Evolutionary conservation across 495 filamentous ascomycete genomes (phyloP).

Genomic region (Trichoderma gamsii): DNA sequence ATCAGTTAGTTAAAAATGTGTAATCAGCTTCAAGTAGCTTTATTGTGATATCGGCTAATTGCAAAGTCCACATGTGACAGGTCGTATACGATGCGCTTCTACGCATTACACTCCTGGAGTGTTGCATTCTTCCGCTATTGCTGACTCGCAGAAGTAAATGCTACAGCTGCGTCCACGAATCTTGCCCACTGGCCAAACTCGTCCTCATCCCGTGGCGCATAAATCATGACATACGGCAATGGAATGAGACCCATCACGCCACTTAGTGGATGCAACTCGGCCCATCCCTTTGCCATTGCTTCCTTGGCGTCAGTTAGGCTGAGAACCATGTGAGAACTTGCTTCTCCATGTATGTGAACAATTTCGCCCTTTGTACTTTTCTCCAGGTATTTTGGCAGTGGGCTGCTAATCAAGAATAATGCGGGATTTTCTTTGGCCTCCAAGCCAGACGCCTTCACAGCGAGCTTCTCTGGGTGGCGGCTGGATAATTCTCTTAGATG

Average conservation of each 20-base stretch:
- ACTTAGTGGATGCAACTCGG: constrained; percentile 26
- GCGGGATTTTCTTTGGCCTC: constrained; percentile 26
- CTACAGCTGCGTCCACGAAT: constrained; percentile 21
- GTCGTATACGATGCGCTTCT: too few species aligned
- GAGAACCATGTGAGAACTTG: constrained; percentile 27
- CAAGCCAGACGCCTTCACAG: constrained; percentile 19
- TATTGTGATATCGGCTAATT: too few species aligned
- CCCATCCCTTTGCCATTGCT: constrained; percentile 29
- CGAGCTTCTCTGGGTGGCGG: constrained; percentile 22
- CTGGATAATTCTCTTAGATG: constrained; percentile 13
- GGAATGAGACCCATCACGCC: constrained; percentile 24
- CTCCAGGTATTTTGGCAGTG: constrained; percentile 16
- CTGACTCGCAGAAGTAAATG: background rate
- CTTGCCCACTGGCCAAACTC: constrained; percentile 25
- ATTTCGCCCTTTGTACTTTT: constrained; percentile 25
- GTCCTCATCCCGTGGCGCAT: constrained; percentile 30
- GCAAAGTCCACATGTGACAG: too few species aligned
- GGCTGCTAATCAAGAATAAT: constrained; percentile 20
- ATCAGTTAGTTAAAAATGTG: too few species aligned
- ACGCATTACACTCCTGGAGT: too few species aligned
- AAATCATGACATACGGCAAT: constrained; percentile 28
- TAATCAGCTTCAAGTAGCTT: too few species aligned
- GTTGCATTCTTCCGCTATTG: background rate
- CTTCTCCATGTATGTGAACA: constrained; percentile 31
- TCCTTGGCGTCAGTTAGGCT: constrained; percentile 29